Base-by-base conservation (phyloP, 2,329 filamentous ascomycete species). In the Amauroascus niger region DNA sequence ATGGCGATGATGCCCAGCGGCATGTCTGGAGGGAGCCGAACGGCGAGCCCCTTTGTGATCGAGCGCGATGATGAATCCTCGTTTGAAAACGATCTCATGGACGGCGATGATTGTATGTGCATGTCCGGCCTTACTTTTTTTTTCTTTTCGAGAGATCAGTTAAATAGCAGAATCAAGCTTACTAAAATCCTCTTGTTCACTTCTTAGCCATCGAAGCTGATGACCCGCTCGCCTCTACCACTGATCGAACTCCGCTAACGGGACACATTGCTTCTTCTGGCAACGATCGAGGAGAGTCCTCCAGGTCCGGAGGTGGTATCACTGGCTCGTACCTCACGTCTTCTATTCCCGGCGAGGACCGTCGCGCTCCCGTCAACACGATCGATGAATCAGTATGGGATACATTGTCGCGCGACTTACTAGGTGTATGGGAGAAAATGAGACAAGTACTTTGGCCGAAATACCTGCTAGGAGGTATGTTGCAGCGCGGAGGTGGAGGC, bases 351-450 rank as follows among this genome's bases (percentile, higher is more conserved):
- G 93, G 93, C 61, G 91, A 97, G 71, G 93, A 98, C 74, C 86
- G 93, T 52, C 81, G 86, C 59, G 90, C 93, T 14, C 81, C 89
- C 6, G 83, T 85, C 60, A 95, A 94, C 73, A 98, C 93, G 44
- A 94, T 98, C 69, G 93, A 98, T 70, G 93, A 98, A 74, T 84
- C 83, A 1, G 93, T 98, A 39, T 98, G 93, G 93, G 88, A 91
- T 41, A 98, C 93, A n/a, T 76, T 98, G 57, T 88, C 87, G 50
- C 85, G 93, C 61, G 93, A 98, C 69, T 74, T 98, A 60, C 73
- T 91, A 6, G 93, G 89, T 24, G 88, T 97, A 33, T 97, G 93
- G 91, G 87, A 88, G 73, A 98, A 98, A 78, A 88, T 98, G 84
- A 84, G 87, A 69, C 91, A 96, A 76, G 93, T 98, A 37, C 81